phyloP scores from a whole-genome alignment of 2,329 filamentous ascomycete genomes.

The Fusarium avenaceum region DNA sequence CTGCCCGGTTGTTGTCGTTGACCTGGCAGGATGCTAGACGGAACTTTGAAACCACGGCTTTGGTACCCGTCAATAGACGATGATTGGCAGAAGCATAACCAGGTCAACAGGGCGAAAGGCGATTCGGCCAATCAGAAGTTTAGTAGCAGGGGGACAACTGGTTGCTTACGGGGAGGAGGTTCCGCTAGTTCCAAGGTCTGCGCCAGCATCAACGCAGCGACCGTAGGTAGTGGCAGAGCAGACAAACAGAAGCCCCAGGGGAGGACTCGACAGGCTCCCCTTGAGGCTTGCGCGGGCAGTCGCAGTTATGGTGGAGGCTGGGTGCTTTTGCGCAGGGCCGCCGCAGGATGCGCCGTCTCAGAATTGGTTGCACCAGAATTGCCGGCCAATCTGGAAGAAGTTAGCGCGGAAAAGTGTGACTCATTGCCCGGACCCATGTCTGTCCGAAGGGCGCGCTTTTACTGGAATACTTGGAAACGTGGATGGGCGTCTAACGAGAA shows the following conservation, averaged over 20 bases:
- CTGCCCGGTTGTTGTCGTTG: conserved; percentile 32
- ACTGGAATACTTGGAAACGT: conserved; percentile 32
- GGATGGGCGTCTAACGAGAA: conserved; percentile 27
- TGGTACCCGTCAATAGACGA: conserved; percentile 31
- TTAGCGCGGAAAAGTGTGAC: conserved; percentile 53
- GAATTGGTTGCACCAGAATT: conserved; percentile 40
- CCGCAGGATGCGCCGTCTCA: conserved; percentile 42
- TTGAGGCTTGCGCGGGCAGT: conserved; percentile 15
- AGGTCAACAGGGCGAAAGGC: conserved; percentile 24
- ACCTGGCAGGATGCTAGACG: conserved; percentile 14
- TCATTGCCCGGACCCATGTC: conserved; percentile 52
- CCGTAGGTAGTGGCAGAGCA: conserved; percentile 3
- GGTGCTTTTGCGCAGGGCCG: conserved; percentile 15
- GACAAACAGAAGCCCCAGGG: neutral
- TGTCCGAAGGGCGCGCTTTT: conserved; percentile 46
- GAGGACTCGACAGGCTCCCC: neutral
- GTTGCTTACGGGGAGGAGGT: conserved; percentile 36
- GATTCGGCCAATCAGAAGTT: conserved; percentile 36
- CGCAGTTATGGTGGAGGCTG: conserved; percentile 37
- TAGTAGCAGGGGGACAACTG: conserved; percentile 27
- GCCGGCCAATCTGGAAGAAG: conserved; percentile 50
- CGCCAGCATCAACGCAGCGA: conserved; percentile 16
- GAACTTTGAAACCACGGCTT: conserved; percentile 42
- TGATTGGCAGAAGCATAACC: conserved; percentile 31
- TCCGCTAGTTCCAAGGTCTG: conserved; percentile 20